Percentiles rank a stretch among this genome's conserved stretches.
Evolutionary conservation across 2,329 filamentous ascomycete species (phyloP).

Genomic region (Aspergillus sp.): DNA sequence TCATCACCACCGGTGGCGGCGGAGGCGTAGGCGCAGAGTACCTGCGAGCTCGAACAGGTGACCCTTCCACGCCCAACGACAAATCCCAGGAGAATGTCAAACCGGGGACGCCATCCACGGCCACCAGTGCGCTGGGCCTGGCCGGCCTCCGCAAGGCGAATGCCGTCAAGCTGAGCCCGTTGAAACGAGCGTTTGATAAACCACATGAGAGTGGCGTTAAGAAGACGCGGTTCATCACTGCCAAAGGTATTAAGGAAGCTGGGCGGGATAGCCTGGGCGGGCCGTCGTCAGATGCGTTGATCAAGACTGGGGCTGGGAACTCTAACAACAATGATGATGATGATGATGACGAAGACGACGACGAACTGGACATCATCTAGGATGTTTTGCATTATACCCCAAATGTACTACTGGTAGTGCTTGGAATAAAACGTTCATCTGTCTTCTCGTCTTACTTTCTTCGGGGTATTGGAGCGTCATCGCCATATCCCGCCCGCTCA

Average conservation of each 20-base stretch:
- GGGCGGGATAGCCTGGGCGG: conserved; percentile 63
- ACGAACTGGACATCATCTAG: conserved; percentile 43
- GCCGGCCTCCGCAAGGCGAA: conserved; percentile 27
- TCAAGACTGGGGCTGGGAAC: conserved; percentile 13
- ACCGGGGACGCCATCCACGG: conserved; percentile 3
- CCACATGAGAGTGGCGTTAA: conserved; percentile 37
- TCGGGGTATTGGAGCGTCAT: no score
- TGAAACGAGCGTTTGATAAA: conserved; percentile 30
- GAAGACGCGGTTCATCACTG: conserved; percentile 72
- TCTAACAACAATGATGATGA: conserved; percentile 40
- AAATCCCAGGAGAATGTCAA: conserved; percentile 6
- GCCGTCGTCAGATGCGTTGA: conserved; percentile 31
- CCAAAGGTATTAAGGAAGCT: conserved; percentile 68
- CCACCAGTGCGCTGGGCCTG: conserved; percentile 15
- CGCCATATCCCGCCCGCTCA: no score
- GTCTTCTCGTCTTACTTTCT: no score
- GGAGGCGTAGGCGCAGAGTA: conserved; percentile 38
- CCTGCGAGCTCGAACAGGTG: conserved; percentile 29
- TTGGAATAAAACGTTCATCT: no score
- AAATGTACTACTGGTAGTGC: no score
- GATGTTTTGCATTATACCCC: not conserved
- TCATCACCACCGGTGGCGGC: conserved; percentile 26
- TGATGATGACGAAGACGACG: conserved; percentile 45
- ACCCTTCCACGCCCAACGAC: conserved; percentile 7
- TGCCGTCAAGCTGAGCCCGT: conserved; percentile 33